phyloP scores from a whole-genome alignment of 2,329 filamentous ascomycete species.

The Cryoendolithus antarcticus region DNA sequence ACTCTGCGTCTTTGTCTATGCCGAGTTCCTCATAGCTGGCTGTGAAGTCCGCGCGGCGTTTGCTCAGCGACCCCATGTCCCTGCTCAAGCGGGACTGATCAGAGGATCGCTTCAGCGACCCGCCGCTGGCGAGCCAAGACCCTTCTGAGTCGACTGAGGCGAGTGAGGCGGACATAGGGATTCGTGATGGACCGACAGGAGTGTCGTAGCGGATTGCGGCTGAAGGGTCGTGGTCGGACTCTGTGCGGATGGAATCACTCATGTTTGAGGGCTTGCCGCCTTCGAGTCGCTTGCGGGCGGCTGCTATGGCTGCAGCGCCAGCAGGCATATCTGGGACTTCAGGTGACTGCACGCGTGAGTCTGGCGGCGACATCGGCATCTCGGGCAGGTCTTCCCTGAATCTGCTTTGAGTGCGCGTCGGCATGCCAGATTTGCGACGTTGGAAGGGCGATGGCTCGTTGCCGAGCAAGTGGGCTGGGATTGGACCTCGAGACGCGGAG shows the following conservation, averaged over 20 bases:
- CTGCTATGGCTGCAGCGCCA: constrained; percentile 25
- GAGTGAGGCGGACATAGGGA: constrained; percentile 61
- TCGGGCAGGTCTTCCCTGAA: constrained; percentile 90
- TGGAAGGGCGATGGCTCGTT: constrained; percentile 23
- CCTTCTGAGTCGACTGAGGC: constrained; percentile 92
- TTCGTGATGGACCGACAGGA: constrained; percentile 18
- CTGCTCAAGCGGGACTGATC: constrained; percentile 33
- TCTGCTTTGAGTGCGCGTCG: constrained; percentile 74
- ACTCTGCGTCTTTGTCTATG: constrained; percentile 55
- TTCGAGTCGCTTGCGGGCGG: not conserved
- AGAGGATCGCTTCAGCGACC: constrained; percentile 40
- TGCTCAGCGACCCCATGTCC: constrained; percentile 33
- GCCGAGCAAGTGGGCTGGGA: constrained; percentile 36
- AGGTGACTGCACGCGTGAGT: constrained; percentile 68
- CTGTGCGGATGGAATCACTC: too few relatives aligned
- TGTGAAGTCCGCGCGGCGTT: constrained; percentile 39
- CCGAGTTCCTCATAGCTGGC: constrained; percentile 53
- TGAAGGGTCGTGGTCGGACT: constrained; percentile 2
- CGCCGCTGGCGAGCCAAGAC: constrained; percentile 78
- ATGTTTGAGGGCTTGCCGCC: constrained; percentile 1
- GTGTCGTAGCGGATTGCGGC: constrained; percentile 28
- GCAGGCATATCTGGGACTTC: constrained; percentile 42
- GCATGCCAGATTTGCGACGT: constrained; percentile 42
- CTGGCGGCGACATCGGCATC: constrained; percentile 70
- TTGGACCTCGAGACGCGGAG: constrained; percentile 54